phyloP scores from a whole-genome alignment of 495 filamentous ascomycete species.

The Podospora conica region DNA sequence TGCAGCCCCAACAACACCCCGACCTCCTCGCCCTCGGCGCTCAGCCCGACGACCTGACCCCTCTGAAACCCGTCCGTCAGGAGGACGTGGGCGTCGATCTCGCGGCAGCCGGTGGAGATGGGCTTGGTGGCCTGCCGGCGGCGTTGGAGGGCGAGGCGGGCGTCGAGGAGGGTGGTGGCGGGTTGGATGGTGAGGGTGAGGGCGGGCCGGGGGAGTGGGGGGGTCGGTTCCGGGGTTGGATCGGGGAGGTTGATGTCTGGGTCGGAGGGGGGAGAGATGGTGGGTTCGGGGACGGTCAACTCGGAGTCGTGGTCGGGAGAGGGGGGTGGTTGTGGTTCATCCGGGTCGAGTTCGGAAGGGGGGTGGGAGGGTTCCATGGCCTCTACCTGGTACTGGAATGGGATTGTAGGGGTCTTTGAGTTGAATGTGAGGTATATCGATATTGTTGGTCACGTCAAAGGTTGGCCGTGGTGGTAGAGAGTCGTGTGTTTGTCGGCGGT shows the following conservation, averaged over 20 bases:
- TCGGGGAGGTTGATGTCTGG: not conserved
- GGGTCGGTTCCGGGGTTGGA: not conserved
- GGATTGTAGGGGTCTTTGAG: no score
- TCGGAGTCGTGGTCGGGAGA: no score
- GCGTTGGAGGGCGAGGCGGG: slow-evolving; percentile 20
- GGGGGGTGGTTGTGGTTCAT: no score
- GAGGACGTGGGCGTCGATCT: slow-evolving; percentile 42
- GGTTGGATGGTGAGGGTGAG: not conserved
- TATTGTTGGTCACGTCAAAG: not conserved
- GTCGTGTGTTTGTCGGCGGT: not conserved
- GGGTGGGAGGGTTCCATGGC: no score
- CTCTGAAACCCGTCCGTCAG: slow-evolving; percentile 38
- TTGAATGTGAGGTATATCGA: no score
- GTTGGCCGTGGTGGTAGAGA: no score
- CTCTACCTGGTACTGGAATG: no score
- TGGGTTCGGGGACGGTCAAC: no score
- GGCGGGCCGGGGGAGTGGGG: not conserved
- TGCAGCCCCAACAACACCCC: slow-evolving; percentile 38
- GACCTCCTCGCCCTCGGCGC: slow-evolving; percentile 36
- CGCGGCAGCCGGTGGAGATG: slow-evolving; percentile 33
- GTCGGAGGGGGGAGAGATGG: not conserved
- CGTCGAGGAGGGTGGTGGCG: slow-evolving; percentile 24
- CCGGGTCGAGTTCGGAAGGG: no score
- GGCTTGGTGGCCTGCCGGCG: slow-evolving; percentile 12
- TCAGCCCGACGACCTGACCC: slow-evolving; percentile 46